Evolutionary conservation across 441 rosid genomes (phyloP), one percentile per base, ranked within the genome.

Genomic region (Jatropha multifida): DNA sequence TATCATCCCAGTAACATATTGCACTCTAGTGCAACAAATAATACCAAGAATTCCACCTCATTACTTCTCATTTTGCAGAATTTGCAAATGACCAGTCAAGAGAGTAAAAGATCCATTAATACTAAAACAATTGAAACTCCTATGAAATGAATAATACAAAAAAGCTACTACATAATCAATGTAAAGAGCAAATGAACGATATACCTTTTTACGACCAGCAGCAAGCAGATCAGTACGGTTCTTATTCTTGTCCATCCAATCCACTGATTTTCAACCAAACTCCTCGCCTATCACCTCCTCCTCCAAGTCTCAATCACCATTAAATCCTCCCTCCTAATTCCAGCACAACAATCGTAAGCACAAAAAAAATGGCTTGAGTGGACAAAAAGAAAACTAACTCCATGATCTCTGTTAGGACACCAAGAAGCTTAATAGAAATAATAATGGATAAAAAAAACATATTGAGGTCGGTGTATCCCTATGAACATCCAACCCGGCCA

Each of bases 141-240:
- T 37, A 58, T 58, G 41, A 32, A 32, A 32, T 32, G 32, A 32
- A 32, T 44, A 7, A 6, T 8, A 6, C 48, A 44, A 44, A 44
- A 44, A 7, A 44, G 48, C 7, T 6, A 0, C 48, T 44, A 44
- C 9, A 44, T 20, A 42, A 54, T 14, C 60, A 76, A 78, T 13
- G 38, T 8, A n/a, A 66, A 67, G 4, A 58, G 62, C 7, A 55
- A 46, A 9, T 17, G 48, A 59, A 80, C n/a, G 27, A 5, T 73
- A 41, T 71, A 94, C 99, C 98, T 87, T 94, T 80, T 94, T 92
- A 18, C 98, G 98, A 42, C 99, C 98, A 5, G 98, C 98, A 4
- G 94, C 93, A 37, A 94, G 98, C 79, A 94, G 86, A 85, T 96
- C 98, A 40, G 87, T 81, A 77, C 97, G 95, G 82, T 74, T 90